Evolutionary conservation across 768 basidiomycete species (phyloP).

Genomic region (Tylopilus intermedius): DNA sequence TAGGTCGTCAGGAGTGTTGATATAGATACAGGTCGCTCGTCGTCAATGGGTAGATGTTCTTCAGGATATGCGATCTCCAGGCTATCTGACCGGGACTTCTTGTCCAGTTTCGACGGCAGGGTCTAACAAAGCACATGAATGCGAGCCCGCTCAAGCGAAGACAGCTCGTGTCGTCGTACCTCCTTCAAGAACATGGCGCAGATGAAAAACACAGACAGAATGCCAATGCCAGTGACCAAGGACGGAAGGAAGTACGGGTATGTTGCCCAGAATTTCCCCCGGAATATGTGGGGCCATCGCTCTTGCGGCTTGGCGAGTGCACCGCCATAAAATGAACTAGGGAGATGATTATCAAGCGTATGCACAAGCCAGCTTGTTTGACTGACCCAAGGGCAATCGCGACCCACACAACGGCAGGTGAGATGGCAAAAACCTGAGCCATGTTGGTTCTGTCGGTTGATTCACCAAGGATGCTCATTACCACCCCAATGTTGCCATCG

Average conservation of each 20-base stretch:
- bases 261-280: constrained; percentile 33
- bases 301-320: constrained; percentile 30
- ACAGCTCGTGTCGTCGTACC: constrained; percentile 16
- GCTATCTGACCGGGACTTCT: too few relatives aligned
- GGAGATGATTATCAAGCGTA: not conserved
- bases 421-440: too few relatives aligned
- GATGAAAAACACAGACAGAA: constrained; percentile 12
- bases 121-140: constrained; percentile 17
- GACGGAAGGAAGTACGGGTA: constrained; percentile 38
- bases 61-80: too few relatives aligned
- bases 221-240: constrained; percentile 15
- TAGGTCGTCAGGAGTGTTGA: too few relatives aligned
- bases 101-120: constrained; percentile 2
- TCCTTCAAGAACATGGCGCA: constrained; percentile 27
- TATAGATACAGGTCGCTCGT: too few relatives aligned
- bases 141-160: not conserved
- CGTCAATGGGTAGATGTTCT: too few relatives aligned
- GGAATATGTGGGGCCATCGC: constrained; percentile 46
- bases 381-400: not conserved
- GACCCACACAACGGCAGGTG: too few relatives aligned
- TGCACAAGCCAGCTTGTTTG: not conserved
- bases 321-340: constrained; percentile 54
- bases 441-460: too few relatives aligned
- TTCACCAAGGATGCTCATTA: too few relatives aligned
- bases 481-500: constrained; percentile 43